Evolutionary conservation across 139 green algal species (phyloP).

Genomic region (Diplosphaera chodatii): DNA sequence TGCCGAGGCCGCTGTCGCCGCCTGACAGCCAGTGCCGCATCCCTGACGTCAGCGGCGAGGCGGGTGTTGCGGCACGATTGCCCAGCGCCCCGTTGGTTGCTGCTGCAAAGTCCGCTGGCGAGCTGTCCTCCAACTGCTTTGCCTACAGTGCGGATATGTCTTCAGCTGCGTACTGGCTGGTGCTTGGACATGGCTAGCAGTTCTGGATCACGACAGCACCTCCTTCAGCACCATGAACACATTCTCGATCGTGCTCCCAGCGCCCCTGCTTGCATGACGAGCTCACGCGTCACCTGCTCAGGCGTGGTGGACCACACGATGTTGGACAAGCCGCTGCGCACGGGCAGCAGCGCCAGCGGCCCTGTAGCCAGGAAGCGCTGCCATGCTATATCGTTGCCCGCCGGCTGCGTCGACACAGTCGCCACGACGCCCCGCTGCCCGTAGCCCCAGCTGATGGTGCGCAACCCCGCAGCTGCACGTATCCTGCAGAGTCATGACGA

Average conservation of each 20-base stretch:
- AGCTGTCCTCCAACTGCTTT: constrained; percentile 35
- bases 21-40: constrained; percentile 4
- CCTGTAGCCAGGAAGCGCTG: constrained; percentile 78
- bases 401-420: constrained; percentile 29
- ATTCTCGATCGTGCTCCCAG: no score
- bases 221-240: no score
- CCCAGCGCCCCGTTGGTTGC: constrained; percentile 27
- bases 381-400: constrained; percentile 56
- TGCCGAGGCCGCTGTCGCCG: not conserved
- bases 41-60: not conserved
- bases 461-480: constrained; percentile 1
- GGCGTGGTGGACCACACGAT: constrained; percentile 73
- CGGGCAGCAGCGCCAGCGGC: constrained; percentile 75
- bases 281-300: constrained; percentile 12
- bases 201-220: no score
- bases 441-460: constrained; percentile 40
- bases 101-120: constrained; percentile 10
- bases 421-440: constrained; percentile 63
- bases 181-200: no score
- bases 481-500: not conserved
- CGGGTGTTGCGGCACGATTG: not conserved
- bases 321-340: constrained; percentile 52
- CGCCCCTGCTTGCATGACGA: no score
- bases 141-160: constrained; percentile 20
- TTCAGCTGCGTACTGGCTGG: no score